Conservation (phyloP, 2,329 filamentous ascomycete genomes). For the Microsporum ferrugineum region DNA sequence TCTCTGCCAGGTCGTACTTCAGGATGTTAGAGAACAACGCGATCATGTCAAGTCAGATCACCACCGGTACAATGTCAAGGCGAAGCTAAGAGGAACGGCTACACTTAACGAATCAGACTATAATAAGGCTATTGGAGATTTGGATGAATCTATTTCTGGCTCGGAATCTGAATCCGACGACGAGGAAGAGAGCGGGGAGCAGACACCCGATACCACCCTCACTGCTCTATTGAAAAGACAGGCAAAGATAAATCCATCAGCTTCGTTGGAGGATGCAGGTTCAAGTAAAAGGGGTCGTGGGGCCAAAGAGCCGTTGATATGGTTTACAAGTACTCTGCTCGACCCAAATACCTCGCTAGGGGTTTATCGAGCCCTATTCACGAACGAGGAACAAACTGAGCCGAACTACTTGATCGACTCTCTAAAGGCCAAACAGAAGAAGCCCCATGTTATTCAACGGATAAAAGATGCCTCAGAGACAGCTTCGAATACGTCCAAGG, state of each 20-base stretch:
- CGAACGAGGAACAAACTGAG: conserved; percentile 57
- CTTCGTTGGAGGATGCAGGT: conserved; percentile 36
- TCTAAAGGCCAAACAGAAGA: conserved; percentile 65
- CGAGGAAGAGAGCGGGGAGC: conserved; percentile 42
- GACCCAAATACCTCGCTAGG: conserved; percentile 72
- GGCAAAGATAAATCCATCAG: conserved; percentile 53
- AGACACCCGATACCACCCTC: conserved; percentile 43
- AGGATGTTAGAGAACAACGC: conserved; percentile 66
- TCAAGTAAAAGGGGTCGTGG: conserved; percentile 40
- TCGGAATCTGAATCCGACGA: conserved; percentile 59
- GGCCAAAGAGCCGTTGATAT: conserved; percentile 66
- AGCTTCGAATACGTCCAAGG: conserved; percentile 42
- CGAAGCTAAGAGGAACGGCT: conserved; percentile 63
- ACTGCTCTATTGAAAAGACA: conserved; percentile 71
- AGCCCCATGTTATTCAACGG: conserved; percentile 41
- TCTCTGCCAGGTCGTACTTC: conserved; percentile 63
- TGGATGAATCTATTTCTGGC: conserved; percentile 86
- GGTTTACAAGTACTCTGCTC: conserved; percentile 68
- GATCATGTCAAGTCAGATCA: conserved; percentile 80
- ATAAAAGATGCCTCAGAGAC: conserved; percentile 27
- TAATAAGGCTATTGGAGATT: conserved; percentile 67
- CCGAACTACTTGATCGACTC: conserved; percentile 53
- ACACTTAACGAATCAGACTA: conserved; percentile 73
- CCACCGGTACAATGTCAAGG: conserved; percentile 89
- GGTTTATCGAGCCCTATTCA: conserved; percentile 73